Evolutionary conservation across 169 alveolate species (phyloP).

Genomic region (Plasmodium coatneyi): DNA sequence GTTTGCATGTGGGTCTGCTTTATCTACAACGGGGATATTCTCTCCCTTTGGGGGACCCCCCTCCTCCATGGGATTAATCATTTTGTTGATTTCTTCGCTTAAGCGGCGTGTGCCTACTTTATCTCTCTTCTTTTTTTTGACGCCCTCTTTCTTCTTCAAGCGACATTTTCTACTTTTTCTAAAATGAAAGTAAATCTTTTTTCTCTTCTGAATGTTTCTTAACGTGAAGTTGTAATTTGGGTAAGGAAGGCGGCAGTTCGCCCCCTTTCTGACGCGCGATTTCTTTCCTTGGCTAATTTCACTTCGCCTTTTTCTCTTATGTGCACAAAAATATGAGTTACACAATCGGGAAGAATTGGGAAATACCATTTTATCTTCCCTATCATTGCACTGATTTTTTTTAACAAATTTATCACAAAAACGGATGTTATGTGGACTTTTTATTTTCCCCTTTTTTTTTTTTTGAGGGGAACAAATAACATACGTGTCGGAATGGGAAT

Average conservation of each 20-base stretch:
- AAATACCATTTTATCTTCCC: neutral
- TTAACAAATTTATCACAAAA: constrained; percentile 23
- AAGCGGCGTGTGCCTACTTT: neutral
- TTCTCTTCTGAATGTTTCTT: constrained; percentile 33
- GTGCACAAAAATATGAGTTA: constrained; percentile 21
- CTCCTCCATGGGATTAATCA: neutral
- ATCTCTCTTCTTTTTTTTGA: neutral
- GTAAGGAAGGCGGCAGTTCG: neutral
- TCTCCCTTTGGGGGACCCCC: neutral
- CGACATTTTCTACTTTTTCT: neutral
- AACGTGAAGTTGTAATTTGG: constrained; percentile 46
- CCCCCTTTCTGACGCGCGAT: neutral
- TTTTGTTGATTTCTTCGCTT: neutral
- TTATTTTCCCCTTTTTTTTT: constrained; percentile 5
- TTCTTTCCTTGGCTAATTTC: neutral
- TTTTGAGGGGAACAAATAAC: constrained; percentile 18
- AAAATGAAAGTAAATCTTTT: constrained; percentile 2
- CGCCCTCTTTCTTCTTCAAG: neutral
- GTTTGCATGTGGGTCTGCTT: neutral
- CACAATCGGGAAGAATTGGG: neutral
- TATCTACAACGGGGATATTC: neutral
- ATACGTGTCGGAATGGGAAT: constrained; percentile 59
- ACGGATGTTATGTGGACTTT: constrained; percentile 23
- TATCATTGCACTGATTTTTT: constrained; percentile 14
- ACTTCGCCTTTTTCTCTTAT: constrained; percentile 26